Base-by-base conservation (phyloP, 1,284 basidiomycete species). In the Leccinum huronense region DNA sequence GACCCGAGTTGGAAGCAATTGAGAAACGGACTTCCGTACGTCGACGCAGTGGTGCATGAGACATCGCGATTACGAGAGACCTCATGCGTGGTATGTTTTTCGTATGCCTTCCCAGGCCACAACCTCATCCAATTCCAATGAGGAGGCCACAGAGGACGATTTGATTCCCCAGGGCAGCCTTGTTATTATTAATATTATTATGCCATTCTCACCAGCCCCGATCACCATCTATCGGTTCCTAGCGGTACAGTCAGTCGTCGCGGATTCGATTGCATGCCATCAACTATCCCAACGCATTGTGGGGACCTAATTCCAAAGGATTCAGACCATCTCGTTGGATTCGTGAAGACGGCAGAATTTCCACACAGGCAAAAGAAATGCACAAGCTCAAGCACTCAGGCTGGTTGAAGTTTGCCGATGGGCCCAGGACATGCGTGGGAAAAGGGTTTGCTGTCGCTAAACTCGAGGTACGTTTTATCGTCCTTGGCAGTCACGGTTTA, bases 101-200 rank as follows among this genome's bases (percentile, higher is more conserved):
- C 1, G 9, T n/a, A 0, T 11, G 38, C 27, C 2, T 19, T 27
- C 3, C 48, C 31, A 9, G 7, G 31, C 38, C 23, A 23, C 76
- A 16, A 65, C 68, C 48, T 51, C 19, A 27, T 8, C 14, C 38
- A 13, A 19, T 34, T 45, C n/a, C 13, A 8, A 10, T 42, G 31
- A 72, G 3, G 75, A 75, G 82, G 84, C 70, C 0, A 68, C 71
- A 40, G 71, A 86, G 76, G 83, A 86, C 68, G 84, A 86, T 66
- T 68, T 84, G 2, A 78, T 86, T 11, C 86, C 84, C 0, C 78
- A 86, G 55, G 75, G 74, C 13, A 62, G 61, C 2, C 83, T 83
- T 1, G 61, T 23, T 23, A 23, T 23, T 23, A 23, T 23, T 23
- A 23, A 23, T 23, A 23, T 84, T 40, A 13, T 45, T 9, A 71